Conservation (phyloP, 768 basidiomycete species). For the Russula virescens region DNA sequence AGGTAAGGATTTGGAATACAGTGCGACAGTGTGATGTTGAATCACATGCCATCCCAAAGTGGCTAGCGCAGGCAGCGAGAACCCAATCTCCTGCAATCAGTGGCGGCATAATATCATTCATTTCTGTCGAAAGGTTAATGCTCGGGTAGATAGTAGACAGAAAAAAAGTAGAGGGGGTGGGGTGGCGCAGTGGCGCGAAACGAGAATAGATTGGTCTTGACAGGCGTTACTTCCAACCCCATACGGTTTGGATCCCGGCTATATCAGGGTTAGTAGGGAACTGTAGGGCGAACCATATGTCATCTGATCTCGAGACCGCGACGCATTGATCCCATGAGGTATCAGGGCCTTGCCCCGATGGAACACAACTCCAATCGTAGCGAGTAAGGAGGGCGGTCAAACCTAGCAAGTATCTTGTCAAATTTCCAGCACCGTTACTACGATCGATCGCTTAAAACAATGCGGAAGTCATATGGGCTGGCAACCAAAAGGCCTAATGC, state of each 20-base stretch:
- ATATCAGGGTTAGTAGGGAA: neutral
- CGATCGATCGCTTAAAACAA: slow-evolving; percentile 1
- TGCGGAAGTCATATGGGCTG: neutral
- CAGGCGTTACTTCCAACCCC: too few relatives aligned
- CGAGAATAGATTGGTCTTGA: neutral
- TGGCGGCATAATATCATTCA: neutral
- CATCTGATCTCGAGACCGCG: neutral
- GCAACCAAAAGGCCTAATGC: neutral
- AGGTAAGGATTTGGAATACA: too few relatives aligned
- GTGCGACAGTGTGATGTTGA: too few relatives aligned
- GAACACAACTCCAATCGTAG: too few relatives aligned
- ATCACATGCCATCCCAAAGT: too few relatives aligned
- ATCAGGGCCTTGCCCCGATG: too few relatives aligned
- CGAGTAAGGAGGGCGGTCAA: neutral
- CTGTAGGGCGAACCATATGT: neutral
- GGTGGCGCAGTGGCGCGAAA: neutral
- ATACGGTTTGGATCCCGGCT: slow-evolving; percentile 8
- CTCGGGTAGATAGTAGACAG: neutral
- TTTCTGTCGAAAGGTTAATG: neutral
- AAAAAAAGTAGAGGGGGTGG: neutral
- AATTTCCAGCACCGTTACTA: neutral
- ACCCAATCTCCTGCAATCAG: too few relatives aligned
- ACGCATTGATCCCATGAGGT: neutral
- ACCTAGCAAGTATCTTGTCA: neutral
- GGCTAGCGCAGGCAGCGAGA: too few relatives aligned